phyloP scores from a whole-genome alignment of 1,284 basidiomycete species.

The Leccinum solheimii region DNA sequence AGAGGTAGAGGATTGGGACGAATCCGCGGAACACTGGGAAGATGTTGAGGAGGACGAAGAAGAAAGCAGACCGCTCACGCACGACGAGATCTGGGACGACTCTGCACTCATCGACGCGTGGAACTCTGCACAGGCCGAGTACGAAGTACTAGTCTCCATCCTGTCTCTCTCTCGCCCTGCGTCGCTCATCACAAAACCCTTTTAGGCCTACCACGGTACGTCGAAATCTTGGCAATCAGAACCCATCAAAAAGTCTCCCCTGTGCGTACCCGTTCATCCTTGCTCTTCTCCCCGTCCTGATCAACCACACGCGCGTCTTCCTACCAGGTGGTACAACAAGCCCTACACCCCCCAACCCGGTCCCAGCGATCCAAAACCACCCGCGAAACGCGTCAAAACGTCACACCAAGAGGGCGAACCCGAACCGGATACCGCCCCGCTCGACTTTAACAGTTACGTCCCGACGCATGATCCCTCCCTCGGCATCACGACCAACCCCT shows the following conservation, averaged over 20 bases:
- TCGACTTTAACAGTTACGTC: constrained; percentile 69
- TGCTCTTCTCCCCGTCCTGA: not conserved
- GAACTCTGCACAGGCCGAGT: constrained; percentile 67
- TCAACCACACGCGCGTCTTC: not conserved
- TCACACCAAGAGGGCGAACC: not conserved
- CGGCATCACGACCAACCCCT: constrained; percentile 25
- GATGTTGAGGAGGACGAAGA: constrained; percentile 30
- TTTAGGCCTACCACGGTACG: constrained; percentile 60
- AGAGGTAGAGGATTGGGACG: constrained; percentile 12
- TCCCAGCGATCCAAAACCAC: constrained; percentile 9
- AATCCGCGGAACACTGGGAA: constrained; percentile 21
- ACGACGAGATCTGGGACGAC: constrained; percentile 81
- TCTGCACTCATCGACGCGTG: constrained; percentile 77
- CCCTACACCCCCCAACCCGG: constrained; percentile 42
- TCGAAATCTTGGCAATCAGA: constrained; percentile 71
- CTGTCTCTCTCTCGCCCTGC: constrained; percentile 10
- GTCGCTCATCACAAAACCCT: constrained; percentile 2
- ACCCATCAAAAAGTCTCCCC: constrained; percentile 63
- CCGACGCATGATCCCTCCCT: constrained; percentile 64
- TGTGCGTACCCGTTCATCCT: constrained; percentile 47
- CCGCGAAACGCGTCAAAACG: not conserved
- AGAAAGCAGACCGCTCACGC: constrained; percentile 61
- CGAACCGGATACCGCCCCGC: constrained; percentile 52
- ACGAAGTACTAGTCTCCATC: not conserved
- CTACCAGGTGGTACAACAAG: constrained; percentile 70